Evolutionary conservation across 805 yeast genomes (phyloP).

Genomic region (Nakazawaea wyomingensis): DNA sequence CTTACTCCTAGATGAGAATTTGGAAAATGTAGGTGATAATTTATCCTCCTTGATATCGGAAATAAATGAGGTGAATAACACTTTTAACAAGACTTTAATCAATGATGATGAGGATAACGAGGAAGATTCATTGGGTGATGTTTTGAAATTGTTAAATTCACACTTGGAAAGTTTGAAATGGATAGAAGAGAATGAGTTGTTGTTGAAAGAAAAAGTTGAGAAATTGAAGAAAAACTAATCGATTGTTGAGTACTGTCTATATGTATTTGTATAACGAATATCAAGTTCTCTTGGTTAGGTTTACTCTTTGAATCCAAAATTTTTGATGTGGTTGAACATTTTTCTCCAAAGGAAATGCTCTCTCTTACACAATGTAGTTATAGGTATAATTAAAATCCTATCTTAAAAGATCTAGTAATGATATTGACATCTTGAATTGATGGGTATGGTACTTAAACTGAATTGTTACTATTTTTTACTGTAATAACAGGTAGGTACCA

Average conservation of each 20-base stretch:
- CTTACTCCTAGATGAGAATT: slow-evolving; percentile 73
- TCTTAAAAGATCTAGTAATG: no score
- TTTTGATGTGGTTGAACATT: no score
- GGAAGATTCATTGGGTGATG: slow-evolving; percentile 53
- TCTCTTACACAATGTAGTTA: no score
- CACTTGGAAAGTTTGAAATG: slow-evolving; percentile 88
- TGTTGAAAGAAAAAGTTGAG: slow-evolving; percentile 62
- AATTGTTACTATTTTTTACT: no score
- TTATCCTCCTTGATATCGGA: slow-evolving; percentile 72
- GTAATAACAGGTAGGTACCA: no score
- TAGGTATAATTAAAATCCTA: no score
- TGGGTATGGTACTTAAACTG: no score
- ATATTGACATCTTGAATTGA: no score
- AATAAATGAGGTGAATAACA: slow-evolving; percentile 77
- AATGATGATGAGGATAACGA: slow-evolving; percentile 27
- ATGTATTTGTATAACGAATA: neutral
- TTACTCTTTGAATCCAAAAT: no score
- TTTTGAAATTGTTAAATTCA: slow-evolving; percentile 76
- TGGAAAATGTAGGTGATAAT: slow-evolving; percentile 73
- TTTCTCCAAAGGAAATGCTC: no score
- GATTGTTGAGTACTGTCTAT: neutral
- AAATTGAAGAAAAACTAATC: slow-evolving; percentile 20
- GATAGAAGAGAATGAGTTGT: slow-evolving; percentile 69
- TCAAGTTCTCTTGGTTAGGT: no score
- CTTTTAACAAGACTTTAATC: slow-evolving; percentile 60